Evolutionary conservation across 805 yeast genomes (phyloP), one percentile per base, ranked within the genome.

Genomic region (Cyberlindnera lachancei): DNA sequence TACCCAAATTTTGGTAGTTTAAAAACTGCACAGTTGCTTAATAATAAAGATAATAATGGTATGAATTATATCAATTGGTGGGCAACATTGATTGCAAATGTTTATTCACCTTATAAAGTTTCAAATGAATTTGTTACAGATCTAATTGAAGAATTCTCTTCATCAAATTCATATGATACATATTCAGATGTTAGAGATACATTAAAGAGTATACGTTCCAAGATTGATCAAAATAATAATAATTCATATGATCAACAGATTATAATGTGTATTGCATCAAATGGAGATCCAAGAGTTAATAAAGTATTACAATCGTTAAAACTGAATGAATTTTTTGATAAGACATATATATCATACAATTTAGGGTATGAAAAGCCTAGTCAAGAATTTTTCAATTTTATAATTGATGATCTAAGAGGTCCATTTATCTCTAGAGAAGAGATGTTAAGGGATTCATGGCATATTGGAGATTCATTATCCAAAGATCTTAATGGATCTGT

Each of bases 1-100:
- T 70, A 57, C 44, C 87, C 88, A 8, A 76, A 78, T 45, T 80
- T 75, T 47, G 90, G 90, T 2, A 75, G 73, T 38, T n/a, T n/a
- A n/a, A n/a, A n/a, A n/a, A n/a, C n/a, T n/a, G n/a, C n/a, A n/a
- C n/a, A n/a, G n/a, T n/a, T n/a, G n/a, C n/a, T n/a, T n/a, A n/a
- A n/a, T n/a, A n/a, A n/a, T n/a, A n/a, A n/a, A n/a, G n/a, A n/a
- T n/a, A 28, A 48, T 2, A 46, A 48, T 0, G 74, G 73, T 38
- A 40, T 66, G 13, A 39, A 55, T 0, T 58, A 66, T 4, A 44
- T 48, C 4, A 48, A 60, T 21, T 80, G 86, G 82, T 80, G 90
- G 90, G 53, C 53, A 26, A 55, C 61, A 18, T 51, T 79, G 22
- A 63, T 78, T 1, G 58, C 54, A 11, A 44, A 55, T 15, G 42